Conservation (phyloP, 2,329 filamentous ascomycete genomes). For the Plectosphaerella sp. region DNA sequence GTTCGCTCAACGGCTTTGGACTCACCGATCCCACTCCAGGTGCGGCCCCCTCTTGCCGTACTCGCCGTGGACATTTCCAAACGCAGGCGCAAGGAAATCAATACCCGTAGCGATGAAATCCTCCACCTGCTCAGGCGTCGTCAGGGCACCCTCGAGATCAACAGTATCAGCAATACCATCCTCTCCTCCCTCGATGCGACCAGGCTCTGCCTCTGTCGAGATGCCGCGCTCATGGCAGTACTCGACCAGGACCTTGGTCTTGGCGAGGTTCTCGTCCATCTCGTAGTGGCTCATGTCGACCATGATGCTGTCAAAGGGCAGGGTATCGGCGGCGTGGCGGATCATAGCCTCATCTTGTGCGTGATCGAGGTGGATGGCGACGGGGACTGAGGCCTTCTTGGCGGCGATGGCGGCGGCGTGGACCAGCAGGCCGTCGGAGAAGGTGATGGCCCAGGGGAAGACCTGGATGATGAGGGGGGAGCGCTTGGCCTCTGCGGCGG, state of each 20-base stretch:
- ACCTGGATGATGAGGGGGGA: conserved; percentile 66
- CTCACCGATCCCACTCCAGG: conserved; percentile 47
- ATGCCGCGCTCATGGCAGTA: conserved; percentile 62
- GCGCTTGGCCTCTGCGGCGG: conserved; percentile 61
- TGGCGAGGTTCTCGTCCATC: conserved; percentile 62
- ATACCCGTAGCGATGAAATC: conserved; percentile 69
- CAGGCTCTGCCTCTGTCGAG: conserved; percentile 65
- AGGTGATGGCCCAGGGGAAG: conserved; percentile 68
- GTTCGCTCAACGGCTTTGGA: not conserved
- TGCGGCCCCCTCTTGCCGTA: conserved; percentile 62
- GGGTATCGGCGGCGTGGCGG: conserved; percentile 46
- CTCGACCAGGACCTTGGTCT: conserved; percentile 56
- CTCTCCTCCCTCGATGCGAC: conserved; percentile 59
- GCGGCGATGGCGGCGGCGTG: conserved; percentile 51
- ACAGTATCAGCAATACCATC: conserved; percentile 61
- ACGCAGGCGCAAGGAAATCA: conserved; percentile 69
- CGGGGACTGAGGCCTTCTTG: conserved; percentile 48
- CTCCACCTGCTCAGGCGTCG: conserved; percentile 63
- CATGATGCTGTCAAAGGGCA: conserved; percentile 69
- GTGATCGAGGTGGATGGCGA: conserved; percentile 63
- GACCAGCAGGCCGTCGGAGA: conserved; percentile 49
- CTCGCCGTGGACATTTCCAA: conserved; percentile 72
- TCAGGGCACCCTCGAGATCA: conserved; percentile 47
- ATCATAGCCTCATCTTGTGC: conserved; percentile 58
- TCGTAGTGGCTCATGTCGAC: conserved; percentile 73